These are phyloP conservation scores for Aphelidium insulamus DNA, from an alignment of 371 early-diverging fungal species.

Conservation along the genomic window DNA sequence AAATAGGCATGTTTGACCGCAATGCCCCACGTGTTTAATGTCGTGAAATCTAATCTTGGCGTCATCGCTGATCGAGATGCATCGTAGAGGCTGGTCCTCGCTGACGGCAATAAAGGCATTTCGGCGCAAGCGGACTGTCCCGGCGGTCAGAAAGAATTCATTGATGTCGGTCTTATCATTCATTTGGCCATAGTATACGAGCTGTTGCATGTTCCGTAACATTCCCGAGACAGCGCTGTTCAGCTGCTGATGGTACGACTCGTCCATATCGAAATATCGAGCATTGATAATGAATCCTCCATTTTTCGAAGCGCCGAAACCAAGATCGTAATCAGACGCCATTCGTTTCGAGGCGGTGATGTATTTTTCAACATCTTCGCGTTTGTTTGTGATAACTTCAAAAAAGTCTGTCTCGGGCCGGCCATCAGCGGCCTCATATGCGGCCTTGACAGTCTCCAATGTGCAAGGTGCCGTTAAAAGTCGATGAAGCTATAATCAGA, in stretches of 20 bases:
- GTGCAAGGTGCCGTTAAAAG: too few species aligned
- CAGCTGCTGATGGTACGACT: neutral
- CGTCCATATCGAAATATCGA: neutral
- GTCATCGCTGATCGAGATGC: too few species aligned
- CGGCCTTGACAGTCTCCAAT: too few species aligned
- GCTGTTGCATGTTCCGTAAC: neutral
- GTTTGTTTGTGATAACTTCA: too few species aligned
- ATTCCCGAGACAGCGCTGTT: too few species aligned
- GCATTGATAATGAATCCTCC: neutral
- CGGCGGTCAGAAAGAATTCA: conserved; percentile 32
- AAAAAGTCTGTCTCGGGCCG: too few species aligned
- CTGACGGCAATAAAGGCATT: conserved; percentile 35
- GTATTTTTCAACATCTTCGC: neutral
- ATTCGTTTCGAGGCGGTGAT: neutral
- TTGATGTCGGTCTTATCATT: conserved; percentile 28
- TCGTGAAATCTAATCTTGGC: too few species aligned
- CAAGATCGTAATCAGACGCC: neutral
- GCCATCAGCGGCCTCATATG: too few species aligned
- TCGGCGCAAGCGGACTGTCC: conserved; percentile 26
- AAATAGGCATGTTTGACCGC: too few species aligned
- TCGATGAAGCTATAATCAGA: neutral
- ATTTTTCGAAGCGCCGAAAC: neutral
- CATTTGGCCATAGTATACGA: conserved; percentile 22
- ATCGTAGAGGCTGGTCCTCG: conserved; percentile 28
- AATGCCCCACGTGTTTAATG: too few species aligned